Conservation (phyloP, 2,329 filamentous ascomycete genomes). For the Botrytis pseudocinerea region DNA sequence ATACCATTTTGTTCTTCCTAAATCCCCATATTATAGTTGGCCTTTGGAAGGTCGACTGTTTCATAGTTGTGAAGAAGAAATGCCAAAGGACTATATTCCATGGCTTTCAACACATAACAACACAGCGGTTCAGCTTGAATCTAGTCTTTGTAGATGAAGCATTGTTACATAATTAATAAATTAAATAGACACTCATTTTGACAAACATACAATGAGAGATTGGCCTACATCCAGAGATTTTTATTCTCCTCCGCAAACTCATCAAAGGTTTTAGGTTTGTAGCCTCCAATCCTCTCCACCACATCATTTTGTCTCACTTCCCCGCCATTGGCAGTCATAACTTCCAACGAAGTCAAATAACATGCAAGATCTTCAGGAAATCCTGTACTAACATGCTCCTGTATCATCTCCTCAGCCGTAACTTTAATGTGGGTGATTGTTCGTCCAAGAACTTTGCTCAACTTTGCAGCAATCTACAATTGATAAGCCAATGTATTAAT, state of each 20-base stretch:
- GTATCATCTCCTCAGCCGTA: background rate
- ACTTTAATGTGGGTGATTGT: background rate
- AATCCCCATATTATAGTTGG: no score
- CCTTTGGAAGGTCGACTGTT: no score
- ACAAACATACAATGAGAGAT: background rate
- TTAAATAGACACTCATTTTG: background rate
- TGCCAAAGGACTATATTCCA: background rate
- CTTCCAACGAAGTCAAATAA: constrained; percentile 4
- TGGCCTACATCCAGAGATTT: background rate
- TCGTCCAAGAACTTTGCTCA: constrained; percentile 1
- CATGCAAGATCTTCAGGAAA: background rate
- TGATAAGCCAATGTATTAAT: background rate
- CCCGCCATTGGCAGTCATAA: constrained; percentile 2
- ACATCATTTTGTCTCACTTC: background rate
- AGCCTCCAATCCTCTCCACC: constrained; percentile 1
- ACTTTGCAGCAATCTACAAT: constrained; percentile 1
- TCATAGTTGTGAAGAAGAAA: background rate
- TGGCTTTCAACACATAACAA: background rate
- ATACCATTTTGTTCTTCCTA: background rate
- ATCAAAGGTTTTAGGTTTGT: background rate
- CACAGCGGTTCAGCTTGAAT: background rate
- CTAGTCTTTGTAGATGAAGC: background rate
- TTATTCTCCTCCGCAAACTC: background rate
- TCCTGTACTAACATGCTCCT: background rate
- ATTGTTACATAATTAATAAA: background rate